Conservation (phyloP, 1,139 yeast genomes). For the Kodamaea anthophila region DNA sequence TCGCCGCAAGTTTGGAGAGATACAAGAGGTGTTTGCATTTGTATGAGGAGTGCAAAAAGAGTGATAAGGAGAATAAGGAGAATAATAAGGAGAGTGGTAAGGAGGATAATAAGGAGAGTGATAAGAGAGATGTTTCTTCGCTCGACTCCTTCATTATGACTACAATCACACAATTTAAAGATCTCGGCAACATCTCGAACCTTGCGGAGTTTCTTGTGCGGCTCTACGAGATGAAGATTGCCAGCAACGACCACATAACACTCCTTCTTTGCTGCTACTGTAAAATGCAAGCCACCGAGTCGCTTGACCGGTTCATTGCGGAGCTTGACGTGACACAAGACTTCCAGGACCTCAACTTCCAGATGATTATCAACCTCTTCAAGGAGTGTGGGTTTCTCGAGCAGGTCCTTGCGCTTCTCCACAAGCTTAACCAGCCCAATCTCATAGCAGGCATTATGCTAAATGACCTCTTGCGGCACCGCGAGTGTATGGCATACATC, state of each 20-base stretch:
- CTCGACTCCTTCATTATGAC: conserved; percentile 60
- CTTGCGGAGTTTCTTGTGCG: conserved; percentile 59
- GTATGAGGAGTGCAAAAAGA: conserved; percentile 10
- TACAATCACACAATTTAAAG: conserved; percentile 76
- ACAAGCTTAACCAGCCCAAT: conserved; percentile 66
- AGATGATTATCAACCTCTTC: conserved; percentile 64
- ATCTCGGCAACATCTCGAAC: conserved; percentile 67
- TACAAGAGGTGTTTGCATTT: conserved; percentile 44
- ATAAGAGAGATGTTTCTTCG: conserved; percentile 9
- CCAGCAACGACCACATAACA: conserved; percentile 77
- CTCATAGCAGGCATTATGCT: conserved; percentile 73
- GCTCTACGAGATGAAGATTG: conserved; percentile 45
- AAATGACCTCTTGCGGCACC: conserved; percentile 58
- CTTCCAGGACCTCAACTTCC: conserved; percentile 54
- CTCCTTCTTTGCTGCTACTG: conserved; percentile 77
- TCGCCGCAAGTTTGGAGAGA: conserved; percentile 62
- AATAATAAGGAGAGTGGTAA: background rate
- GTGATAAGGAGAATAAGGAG: background rate
- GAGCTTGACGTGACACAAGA: conserved; percentile 20
- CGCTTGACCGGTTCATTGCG: conserved; percentile 54
- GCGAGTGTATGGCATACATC: conserved; percentile 60
- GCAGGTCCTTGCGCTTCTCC: conserved; percentile 68
- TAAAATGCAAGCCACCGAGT: conserved; percentile 59
- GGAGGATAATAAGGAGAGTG: background rate
- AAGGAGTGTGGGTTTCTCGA: conserved; percentile 68